Percentiles rank a stretch among this genome's conserved stretches.
Evolutionary conservation across 2,329 filamentous ascomycete genomes (phyloP).

Genomic region (Chrysosphaeria jannelii): DNA sequence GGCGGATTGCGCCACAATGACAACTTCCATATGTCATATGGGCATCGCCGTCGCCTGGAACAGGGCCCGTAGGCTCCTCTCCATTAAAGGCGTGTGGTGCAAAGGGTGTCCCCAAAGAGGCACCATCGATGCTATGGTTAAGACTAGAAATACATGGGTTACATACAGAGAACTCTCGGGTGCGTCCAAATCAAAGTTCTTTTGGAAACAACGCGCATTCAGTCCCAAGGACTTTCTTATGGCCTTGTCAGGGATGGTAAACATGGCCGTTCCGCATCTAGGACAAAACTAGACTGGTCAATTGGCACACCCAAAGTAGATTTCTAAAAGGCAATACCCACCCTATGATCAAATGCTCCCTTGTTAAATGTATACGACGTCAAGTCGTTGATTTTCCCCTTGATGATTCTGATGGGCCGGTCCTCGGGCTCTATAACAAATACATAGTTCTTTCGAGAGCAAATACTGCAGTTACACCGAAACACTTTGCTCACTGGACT

Average conservation of each 20-base stretch:
- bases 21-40: slow-evolving; percentile 18
- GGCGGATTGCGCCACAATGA: slow-evolving; percentile 18
- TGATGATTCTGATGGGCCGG: slow-evolving; percentile 13
- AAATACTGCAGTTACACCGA: slow-evolving; percentile 39
- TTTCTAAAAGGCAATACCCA: too few species aligned
- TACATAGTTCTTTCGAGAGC: slow-evolving; percentile 17
- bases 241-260: slow-evolving; percentile 7
- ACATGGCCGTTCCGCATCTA: slow-evolving; percentile 16
- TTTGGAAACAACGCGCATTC: too few species aligned
- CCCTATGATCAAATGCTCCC: slow-evolving; percentile 12
- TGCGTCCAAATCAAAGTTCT: too few species aligned
- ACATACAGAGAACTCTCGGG: too few species aligned
- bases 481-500: slow-evolving; percentile 21
- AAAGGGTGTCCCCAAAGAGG: slow-evolving; percentile 8
- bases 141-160: too few species aligned
- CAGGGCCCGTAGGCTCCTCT: slow-evolving; percentile 10
- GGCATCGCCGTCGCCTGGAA: slow-evolving; percentile 8
- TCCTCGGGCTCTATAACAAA: slow-evolving; percentile 9
- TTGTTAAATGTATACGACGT: slow-evolving; percentile 14
- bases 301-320: too few species aligned
- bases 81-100: slow-evolving; percentile 11
- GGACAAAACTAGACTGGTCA: slow-evolving; percentile 20
- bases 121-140: too few species aligned
- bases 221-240: too few species aligned
- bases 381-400: slow-evolving; percentile 13